Base-by-base conservation (phyloP, 2,329 filamentous ascomycete species). In the Aureobasidium subglaciale region DNA sequence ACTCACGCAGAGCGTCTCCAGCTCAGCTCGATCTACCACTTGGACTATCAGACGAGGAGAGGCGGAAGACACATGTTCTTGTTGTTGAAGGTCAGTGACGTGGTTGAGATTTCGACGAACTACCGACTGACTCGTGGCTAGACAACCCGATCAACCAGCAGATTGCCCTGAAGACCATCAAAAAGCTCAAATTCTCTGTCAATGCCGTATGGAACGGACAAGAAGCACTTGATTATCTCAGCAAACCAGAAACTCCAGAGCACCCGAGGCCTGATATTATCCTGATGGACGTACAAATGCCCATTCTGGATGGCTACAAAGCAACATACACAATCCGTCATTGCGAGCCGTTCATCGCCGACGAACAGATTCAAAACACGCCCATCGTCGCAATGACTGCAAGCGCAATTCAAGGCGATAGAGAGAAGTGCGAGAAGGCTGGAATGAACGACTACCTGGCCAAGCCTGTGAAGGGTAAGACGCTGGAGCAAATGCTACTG, bases 361-460 rank as follows among this genome's bases (percentile, higher is more conserved):
- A 80, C 52, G 74, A 82, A 2, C 69, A 70, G 16, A 67, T 81
- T 4, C 75, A 78, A 55, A 75, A 83, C 40, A 83, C 88, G 5
- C 86, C 86, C 0, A 88, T 90, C 49, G 83, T 90, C 34, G 87
- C 87, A n/a, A 88, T 90, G 85, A 90, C 87, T 0, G 87, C 86
- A 4, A 87, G 83, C 4, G 87, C 87, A 0, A 89, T 90, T 37
- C 85, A 88, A 65, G 87, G 87, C 4, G 87, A 90, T 63, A 76
- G 79, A 46, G 86, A 90, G 65, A 89, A 88, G 65, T 90, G 86
- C 65, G 79, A 81, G 58, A 78, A 78, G 59, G 84, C 85, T 8
- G 87, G 87, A 29, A 90, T 90, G 87, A 86, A 90, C 61, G 85
- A 88, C 64, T 70, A 88, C 63, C 73, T 88, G 9, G 75, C 83